Evolutionary conservation across 1,284 basidiomycete species (phyloP), one percentile per base, ranked within the genome.

Genomic region (Phenoliferia sp.): DNA sequence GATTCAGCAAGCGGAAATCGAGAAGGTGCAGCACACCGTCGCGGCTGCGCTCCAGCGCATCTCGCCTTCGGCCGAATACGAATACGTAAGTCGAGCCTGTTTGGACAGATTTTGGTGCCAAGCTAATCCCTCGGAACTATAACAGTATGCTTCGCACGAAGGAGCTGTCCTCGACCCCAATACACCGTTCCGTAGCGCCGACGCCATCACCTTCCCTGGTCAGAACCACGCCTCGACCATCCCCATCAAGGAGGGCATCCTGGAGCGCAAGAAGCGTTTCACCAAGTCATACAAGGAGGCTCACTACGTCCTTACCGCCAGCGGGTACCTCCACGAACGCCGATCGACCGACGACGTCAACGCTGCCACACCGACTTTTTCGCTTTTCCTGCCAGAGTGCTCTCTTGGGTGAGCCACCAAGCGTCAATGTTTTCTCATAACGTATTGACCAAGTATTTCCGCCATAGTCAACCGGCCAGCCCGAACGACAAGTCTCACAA

Each of bases 191-290:
- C 75, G 76, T 39, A 67, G 69, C 48, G 34, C 68, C 59, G 48
- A 64, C 16, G 67, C 72, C 28, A 70, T 77, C 63, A 52, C 64
- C 33, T 77, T 75, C 71, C 76, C 76, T 28, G 73, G 74, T n/a
- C 62, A 73, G 54, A 56, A 73, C 59, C 74, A 77, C 64, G 66
- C 67, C 6, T 65, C 73, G 60, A 71, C 75, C 12, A 65, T 48
- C 31, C 66, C 70, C 26, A 62, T 76, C 63, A 73, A 75, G 63
- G 57, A 61, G 26, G 76, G 76, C 35, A 59, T 65, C 61, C 69
- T 77, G 54, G 74, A 76, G 68, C 70, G 76, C 64, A 76, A 76
- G 73, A 75, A 76, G 68, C 69, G 74, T 33, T 75, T 74, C 67
- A 69, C 67, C 32, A 73, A 73, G 70, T 63, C 65, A 39, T 75